Base-by-base conservation (phyloP, 2,329 filamentous ascomycete species). In the Achaetomium macrosporum region DNA sequence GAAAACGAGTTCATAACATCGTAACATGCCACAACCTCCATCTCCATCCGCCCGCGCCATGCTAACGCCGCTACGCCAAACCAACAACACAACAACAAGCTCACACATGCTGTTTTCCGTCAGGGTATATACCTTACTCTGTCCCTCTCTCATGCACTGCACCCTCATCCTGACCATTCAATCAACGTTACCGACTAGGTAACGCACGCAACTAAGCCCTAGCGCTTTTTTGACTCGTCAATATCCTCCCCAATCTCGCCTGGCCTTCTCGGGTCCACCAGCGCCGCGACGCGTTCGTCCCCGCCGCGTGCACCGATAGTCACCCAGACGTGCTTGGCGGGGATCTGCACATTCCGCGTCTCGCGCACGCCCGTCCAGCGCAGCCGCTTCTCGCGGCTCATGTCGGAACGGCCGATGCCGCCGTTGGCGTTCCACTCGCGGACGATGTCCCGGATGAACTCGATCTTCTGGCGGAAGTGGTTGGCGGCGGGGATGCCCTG, bases 391-490 rank as follows among this genome's bases (percentile, higher is more conserved):
- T 78, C 75, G 50, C 73, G 73, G 55, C 71, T 73, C 76, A 84
- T 83, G 57, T 78, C 73, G 59, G 79, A 82, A 65, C 82, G 83
- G 48, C 88, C 88, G 31, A 91, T 69, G 2, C 88, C 88, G 3
- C 82, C 83, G 61, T 86, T 84, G 51, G 66, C 63, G 12, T 83
- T 79, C 88, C 88, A 92, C 66, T 89, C 85, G 58, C 77, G 78
- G 11, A 90, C 76, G 15, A 89, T 77, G 47, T 77, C 71, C 59
- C 78, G 76, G 62, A 91, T 81, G 65, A 91, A 91, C 54, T 83
- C 78, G 53, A 92, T 78, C 73, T 92, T 92, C 61, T 76, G 76
- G 33, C 84, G 81, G 65, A 92, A 81, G 59, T 84, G 80, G 66
- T 92, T 92, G 39, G 85, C 84, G 17, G 79, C 77, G 0, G 87